Base-by-base conservation (phyloP, 2,329 filamentous ascomycete genomes). In the Exophiala sp. region DNA sequence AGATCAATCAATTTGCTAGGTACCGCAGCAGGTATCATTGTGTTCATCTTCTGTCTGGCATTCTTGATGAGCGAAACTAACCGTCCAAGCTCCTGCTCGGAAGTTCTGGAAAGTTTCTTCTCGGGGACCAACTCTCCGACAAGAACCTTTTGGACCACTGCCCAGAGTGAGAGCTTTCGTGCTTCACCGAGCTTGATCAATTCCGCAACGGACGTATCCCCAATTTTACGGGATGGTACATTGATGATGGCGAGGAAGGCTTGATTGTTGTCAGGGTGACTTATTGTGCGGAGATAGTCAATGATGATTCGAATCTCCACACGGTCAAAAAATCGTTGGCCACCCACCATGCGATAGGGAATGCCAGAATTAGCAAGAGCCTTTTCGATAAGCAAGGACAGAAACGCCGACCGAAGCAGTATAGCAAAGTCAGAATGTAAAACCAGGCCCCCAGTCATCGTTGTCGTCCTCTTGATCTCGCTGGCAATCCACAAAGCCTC, bases 341-440 rank as follows among this genome's bases (percentile, higher is more conserved):
- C 91, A 61, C 85, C 91, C 44, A 97, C 83, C 90, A 97, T 96
- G 43, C 82, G 82, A 67, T 97, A 98, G 0, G 89, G 78, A 34
- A 97, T 81, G 1, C 89, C 88, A 9, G 81, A 80, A 61, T 85
- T 88, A 11, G 85, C 88, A 34, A 97, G 73, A 2, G 85, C 84
- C 18, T 82, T 78, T 68, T 98, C 91, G 32, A 97, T 85, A n/a
- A 88, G 81, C 18, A 90, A 77, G 0, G 91, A 96, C 6, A 96
- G 73, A 1, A 82, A 75, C 1, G 89, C 86, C 1, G 89, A 93
- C 18, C 91, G 80, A n/a, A 98, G 74, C 11, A 98, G 72, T 46
- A 98, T 85, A 1, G 89, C 88, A 58, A 95, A 81, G 63, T 97
- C 91, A 48, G 83, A 82, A 55, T 83, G 77, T 21, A 76, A 78